Conservation (phyloP, 345 rosid genomes). For the Gossypium longicalyx region DNA sequence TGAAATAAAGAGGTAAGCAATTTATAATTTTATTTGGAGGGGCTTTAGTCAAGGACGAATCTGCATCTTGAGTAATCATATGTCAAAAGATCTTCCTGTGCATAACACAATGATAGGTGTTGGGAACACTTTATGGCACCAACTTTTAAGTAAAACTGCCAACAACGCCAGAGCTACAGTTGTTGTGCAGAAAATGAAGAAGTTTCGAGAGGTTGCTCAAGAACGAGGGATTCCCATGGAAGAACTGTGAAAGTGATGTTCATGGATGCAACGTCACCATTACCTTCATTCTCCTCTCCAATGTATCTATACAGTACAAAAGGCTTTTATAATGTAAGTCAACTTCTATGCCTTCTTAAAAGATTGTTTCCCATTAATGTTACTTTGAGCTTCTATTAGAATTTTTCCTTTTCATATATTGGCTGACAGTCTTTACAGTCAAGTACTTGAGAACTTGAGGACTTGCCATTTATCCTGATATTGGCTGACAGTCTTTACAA, state of each 20-base stretch:
- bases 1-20: too few species aligned
- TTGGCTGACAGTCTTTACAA: not conserved
- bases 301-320: not conserved
- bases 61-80: too few species aligned
- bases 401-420: too few species aligned
- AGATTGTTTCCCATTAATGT: not conserved
- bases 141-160: conserved; percentile 67
- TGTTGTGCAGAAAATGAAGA: conserved; percentile 75
- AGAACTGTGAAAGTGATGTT: conserved; percentile 69
- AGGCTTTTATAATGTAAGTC: not conserved
- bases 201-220: conserved; percentile 70
- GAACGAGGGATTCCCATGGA: conserved; percentile 95
- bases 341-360: not conserved
- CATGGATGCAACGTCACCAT: not conserved
- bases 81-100: conserved; percentile 2
- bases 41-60: too few species aligned
- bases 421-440: too few species aligned
- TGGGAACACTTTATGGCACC: conserved; percentile 81
- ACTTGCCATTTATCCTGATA: not conserved
- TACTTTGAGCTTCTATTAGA: not conserved
- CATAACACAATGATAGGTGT: conserved; percentile 64
- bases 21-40: too few species aligned
- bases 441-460: not conserved
- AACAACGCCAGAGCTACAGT: conserved; percentile 90
- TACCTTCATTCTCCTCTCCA: not conserved